A percentile compares a stretch with the other conserved stretches of the same genome.
These are phyloP conservation scores for Pisolithus thermaeus DNA, from an alignment of 1,284 basidiomycete species.

Conservation along the genomic window DNA sequence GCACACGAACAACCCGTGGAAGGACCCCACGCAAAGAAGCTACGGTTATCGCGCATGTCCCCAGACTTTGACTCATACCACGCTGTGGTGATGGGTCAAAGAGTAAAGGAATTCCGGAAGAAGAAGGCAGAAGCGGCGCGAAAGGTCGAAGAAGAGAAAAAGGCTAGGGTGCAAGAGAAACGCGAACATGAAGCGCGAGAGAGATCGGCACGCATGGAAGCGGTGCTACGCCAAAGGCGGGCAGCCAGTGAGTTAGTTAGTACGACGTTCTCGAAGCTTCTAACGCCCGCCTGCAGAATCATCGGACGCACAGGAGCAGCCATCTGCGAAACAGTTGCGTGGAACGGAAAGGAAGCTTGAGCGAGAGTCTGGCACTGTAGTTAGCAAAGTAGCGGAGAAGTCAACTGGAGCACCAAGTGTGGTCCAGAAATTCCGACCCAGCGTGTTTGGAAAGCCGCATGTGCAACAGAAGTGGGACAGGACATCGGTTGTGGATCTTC, in stretches of 20 bases:
- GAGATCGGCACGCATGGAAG: not conserved
- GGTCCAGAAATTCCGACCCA: too few relatives aligned
- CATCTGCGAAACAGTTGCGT: conserved; percentile 43
- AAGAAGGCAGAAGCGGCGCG: conserved; percentile 54
- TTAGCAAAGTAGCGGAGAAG: too few relatives aligned
- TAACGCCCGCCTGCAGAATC: not conserved
- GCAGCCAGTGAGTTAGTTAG: not conserved
- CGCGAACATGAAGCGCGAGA: not conserved
- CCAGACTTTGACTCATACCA: conserved; percentile 65
- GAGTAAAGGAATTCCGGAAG: conserved; percentile 65
- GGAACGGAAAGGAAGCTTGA: conserved; percentile 44
- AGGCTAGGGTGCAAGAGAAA: conserved; percentile 45
- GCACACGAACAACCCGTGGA: conserved; percentile 68
- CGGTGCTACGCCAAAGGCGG: not conserved
- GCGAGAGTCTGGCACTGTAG: too few relatives aligned
- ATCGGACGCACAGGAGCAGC: not conserved
- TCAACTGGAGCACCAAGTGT: too few relatives aligned
- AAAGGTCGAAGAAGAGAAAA: conserved; percentile 85
- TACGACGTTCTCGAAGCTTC: not conserved
- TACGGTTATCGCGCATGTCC: conserved; percentile 68
- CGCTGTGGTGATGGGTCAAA: conserved; percentile 56
- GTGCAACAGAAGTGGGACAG: too few relatives aligned
- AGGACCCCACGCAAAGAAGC: conserved; percentile 48
- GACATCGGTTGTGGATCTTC: too few relatives aligned
- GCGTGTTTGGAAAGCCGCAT: too few relatives aligned